Evolutionary conservation across 202 grass and related monocot genomes (phyloP).

Genomic region (Schoenoplectus triqueter): DNA sequence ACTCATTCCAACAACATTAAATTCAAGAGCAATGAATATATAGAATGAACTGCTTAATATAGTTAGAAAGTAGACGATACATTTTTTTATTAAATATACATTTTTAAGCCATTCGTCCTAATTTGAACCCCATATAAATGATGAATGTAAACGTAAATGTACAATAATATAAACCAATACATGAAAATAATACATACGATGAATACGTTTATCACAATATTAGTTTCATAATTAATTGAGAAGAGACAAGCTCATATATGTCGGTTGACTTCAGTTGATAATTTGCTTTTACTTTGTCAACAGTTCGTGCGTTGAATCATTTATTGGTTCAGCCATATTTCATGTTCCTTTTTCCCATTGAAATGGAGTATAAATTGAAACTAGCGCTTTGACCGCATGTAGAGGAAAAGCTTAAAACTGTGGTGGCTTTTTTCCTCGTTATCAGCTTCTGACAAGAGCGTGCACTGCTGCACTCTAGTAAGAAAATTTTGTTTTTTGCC

Average conservation of each 20-base stretch:
- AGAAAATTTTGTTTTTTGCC: slow-evolving; percentile 38
- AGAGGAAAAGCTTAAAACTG: slow-evolving; percentile 48
- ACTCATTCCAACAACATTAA: no score
- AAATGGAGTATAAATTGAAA: slow-evolving; percentile 26
- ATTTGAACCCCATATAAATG: background rate
- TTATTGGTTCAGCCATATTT: slow-evolving; percentile 22
- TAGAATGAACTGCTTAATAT: slow-evolving; percentile 13
- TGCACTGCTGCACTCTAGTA: slow-evolving; percentile 49
- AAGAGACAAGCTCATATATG: background rate
- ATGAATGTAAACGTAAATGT: background rate
- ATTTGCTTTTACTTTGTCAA: background rate
- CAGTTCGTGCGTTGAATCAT: slow-evolving; percentile 21
- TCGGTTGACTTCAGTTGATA: background rate
- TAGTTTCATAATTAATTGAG: background rate
- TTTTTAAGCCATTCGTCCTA: background rate
- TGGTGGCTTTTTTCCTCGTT: slow-evolving; percentile 43
- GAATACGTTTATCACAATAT: background rate
- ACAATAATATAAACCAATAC: background rate
- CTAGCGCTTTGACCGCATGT: slow-evolving; percentile 44
- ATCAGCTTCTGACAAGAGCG: slow-evolving; percentile 59
- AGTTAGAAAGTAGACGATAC: background rate
- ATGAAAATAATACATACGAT: background rate
- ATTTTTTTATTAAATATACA: background rate
- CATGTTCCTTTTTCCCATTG: slow-evolving; percentile 26
- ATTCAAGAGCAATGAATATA: background rate